Percentiles rank a stretch among this genome's conserved stretches.
These are phyloP conservation scores for Stagonosporopsis chrysanthemi DNA, from an alignment of 2,329 filamentous ascomycete species.

Conservation along the genomic window DNA sequence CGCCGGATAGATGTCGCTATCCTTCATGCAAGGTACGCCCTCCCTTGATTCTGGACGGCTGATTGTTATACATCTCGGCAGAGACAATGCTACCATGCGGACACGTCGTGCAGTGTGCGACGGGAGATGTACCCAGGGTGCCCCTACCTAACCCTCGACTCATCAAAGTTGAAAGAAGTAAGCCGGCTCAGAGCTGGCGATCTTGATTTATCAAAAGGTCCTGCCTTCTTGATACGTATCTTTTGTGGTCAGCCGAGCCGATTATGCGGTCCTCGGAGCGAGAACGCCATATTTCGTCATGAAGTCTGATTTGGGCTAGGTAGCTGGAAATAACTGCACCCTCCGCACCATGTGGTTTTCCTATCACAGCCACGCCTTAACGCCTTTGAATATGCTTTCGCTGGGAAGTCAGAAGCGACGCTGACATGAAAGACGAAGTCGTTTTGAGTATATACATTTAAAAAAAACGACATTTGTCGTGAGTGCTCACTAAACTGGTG, in stretches of 20 bases:
- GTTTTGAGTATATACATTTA: slow-evolving; percentile 6
- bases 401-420: background rate
- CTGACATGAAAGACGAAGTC: background rate
- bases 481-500: slow-evolving; percentile 14
- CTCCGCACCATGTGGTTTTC: slow-evolving; percentile 5
- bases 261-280: slow-evolving; percentile 18
- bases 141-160: slow-evolving; percentile 3
- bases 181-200: background rate
- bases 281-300: slow-evolving; percentile 29
- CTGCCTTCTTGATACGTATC: slow-evolving; percentile 9
- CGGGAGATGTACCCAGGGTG: slow-evolving; percentile 12
- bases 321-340: slow-evolving; percentile 13
- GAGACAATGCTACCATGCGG: slow-evolving; percentile 14
- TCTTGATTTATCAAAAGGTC: background rate
- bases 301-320: slow-evolving; percentile 13
- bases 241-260: slow-evolving; percentile 22
- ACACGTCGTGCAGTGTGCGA: slow-evolving; percentile 11
- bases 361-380: slow-evolving; percentile 1
- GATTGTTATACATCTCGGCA: slow-evolving; percentile 2
- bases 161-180: slow-evolving; percentile 12
- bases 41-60: slow-evolving; percentile 20
- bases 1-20: slow-evolving; percentile 16
- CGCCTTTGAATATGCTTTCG: slow-evolving; percentile 6
- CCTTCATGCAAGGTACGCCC: slow-evolving; percentile 36
- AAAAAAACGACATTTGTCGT: background rate